These are phyloP conservation scores for Dittrichia graveolens DNA, from an alignment of 129 eudicot species.

Conservation along the genomic window DNA sequence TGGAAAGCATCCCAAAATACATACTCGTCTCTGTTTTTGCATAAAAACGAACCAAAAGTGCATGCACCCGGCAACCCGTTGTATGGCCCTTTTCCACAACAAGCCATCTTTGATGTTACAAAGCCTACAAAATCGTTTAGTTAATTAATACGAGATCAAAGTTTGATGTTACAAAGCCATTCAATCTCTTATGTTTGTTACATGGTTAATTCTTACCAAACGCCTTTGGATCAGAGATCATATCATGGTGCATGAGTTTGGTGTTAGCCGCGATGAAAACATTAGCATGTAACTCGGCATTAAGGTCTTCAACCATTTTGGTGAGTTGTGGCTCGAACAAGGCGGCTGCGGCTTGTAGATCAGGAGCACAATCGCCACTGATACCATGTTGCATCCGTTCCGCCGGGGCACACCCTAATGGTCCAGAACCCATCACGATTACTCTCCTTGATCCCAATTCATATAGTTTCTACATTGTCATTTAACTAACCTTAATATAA, in stretches of 20 bases:
- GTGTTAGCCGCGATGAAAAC: slow-evolving; percentile 38
- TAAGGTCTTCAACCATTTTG: slow-evolving; percentile 37
- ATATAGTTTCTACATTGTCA: slow-evolving; percentile 29
- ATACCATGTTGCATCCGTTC: slow-evolving; percentile 27
- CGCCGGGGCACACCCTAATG: slow-evolving; percentile 42
- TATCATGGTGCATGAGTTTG: slow-evolving; percentile 36
- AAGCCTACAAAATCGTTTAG: slow-evolving; percentile 27
- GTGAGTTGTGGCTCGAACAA: slow-evolving; percentile 35
- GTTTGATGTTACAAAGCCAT: too few species aligned
- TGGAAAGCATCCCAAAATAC: slow-evolving; percentile 59
- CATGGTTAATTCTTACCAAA: slow-evolving; percentile 24
- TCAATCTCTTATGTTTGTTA: background rate
- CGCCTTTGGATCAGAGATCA: slow-evolving; percentile 36
- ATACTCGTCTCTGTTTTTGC: slow-evolving; percentile 40
- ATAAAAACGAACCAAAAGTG: slow-evolving; percentile 35
- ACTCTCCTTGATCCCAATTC: slow-evolving; percentile 43
- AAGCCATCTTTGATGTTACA: slow-evolving; percentile 37
- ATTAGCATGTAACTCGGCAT: slow-evolving; percentile 14
- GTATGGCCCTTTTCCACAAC: slow-evolving; percentile 48
- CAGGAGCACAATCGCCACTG: slow-evolving; percentile 31
- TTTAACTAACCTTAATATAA: background rate
- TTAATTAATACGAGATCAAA: background rate
- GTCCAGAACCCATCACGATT: slow-evolving; percentile 41
- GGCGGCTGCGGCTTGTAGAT: slow-evolving; percentile 30
- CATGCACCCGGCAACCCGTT: slow-evolving; percentile 37